Conservation (phyloP, 2,329 filamentous ascomycete genomes). For the Hypoxylon sp. region DNA sequence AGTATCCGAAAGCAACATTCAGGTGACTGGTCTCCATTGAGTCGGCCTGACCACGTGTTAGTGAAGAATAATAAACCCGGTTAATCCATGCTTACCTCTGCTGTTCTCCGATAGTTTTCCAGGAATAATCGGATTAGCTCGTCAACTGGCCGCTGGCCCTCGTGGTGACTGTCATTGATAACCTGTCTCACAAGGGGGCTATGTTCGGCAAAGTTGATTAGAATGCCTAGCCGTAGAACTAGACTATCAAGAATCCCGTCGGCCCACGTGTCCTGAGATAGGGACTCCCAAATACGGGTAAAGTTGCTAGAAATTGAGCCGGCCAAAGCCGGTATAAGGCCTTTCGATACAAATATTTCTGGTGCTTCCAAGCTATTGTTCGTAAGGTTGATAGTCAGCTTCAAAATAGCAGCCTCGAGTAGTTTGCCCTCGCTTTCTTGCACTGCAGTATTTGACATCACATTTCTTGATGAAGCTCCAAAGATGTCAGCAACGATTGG, state of each 20-base stretch:
- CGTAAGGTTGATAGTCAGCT: constrained; percentile 86
- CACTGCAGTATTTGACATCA: constrained; percentile 45
- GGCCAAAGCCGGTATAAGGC: constrained; percentile 66
- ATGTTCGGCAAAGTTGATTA: constrained; percentile 91
- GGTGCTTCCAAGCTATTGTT: constrained; percentile 83
- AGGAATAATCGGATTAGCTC: constrained; percentile 76
- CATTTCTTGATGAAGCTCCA: constrained; percentile 55
- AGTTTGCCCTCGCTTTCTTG: constrained; percentile 56
- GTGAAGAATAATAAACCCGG: neutral
- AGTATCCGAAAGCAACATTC: constrained; percentile 88
- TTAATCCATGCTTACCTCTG: constrained; percentile 71
- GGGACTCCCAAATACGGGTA: constrained; percentile 62
- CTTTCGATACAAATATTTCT: constrained; percentile 75
- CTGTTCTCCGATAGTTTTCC: constrained; percentile 74
- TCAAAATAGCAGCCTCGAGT: constrained; percentile 68
- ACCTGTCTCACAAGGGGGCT: constrained; percentile 72
- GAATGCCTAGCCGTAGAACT: constrained; percentile 82
- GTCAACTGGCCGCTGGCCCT: constrained; percentile 65
- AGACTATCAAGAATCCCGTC: constrained; percentile 75
- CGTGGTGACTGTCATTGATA: constrained; percentile 60
- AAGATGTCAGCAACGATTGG: constrained; percentile 67
- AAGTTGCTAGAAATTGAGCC: constrained; percentile 68
- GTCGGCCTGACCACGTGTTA: constrained; percentile 68
- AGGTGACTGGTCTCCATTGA: constrained; percentile 81
- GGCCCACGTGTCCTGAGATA: constrained; percentile 65